Conservation (phyloP, 768 basidiomycete species). For the Boletus rex-veris region DNA sequence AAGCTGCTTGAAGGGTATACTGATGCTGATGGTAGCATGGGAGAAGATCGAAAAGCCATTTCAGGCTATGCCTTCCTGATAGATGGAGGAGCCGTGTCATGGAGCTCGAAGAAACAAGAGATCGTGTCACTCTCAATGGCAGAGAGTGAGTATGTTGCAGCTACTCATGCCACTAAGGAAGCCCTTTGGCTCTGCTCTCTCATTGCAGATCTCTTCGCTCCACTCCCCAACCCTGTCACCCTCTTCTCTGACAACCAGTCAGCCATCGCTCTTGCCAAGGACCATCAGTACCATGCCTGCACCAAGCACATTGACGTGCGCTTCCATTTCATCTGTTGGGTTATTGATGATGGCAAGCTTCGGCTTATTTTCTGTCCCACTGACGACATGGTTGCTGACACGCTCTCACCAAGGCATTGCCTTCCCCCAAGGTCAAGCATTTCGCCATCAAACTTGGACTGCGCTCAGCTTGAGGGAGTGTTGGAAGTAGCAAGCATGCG, state of each 20-base stretch:
- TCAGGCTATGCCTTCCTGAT: background rate
- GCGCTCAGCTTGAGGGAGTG: too few relatives aligned
- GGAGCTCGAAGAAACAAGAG: background rate
- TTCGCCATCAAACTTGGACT: too few relatives aligned
- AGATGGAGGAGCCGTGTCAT: background rate
- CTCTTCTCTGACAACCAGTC: too few relatives aligned
- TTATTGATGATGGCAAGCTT: too few relatives aligned
- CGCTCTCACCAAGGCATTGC: too few relatives aligned
- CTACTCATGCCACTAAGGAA: background rate
- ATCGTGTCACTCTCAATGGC: background rate
- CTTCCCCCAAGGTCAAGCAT: too few relatives aligned
- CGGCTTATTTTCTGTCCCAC: too few relatives aligned
- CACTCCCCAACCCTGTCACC: background rate
- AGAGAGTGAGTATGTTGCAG: background rate
- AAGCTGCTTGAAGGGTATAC: background rate
- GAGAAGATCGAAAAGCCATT: background rate
- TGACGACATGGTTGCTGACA: too few relatives aligned
- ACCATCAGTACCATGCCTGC: too few relatives aligned
- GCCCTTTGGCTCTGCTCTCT: background rate
- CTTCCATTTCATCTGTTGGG: background rate
- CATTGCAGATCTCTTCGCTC: background rate
- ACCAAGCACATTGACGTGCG: background rate
- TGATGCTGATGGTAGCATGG: background rate
- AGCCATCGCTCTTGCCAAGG: too few relatives aligned
- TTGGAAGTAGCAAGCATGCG: too few relatives aligned